Base-by-base conservation (phyloP, 2,329 filamentous ascomycete genomes). In the Pseudogymnoascus sp. region DNA sequence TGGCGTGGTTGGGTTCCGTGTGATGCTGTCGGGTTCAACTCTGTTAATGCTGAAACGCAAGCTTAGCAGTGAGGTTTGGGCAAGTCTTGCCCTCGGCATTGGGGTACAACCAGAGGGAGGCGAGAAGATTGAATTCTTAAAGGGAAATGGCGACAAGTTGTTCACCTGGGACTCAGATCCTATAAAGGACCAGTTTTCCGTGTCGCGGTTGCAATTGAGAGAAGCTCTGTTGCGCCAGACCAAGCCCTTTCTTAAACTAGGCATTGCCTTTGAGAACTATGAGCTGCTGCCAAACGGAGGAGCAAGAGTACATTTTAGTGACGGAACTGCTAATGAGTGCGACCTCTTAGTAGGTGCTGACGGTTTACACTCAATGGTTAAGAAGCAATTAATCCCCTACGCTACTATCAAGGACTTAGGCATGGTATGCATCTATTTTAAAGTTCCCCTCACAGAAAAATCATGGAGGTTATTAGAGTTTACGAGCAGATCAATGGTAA, bases 311-410 rank as follows among this genome's bases (percentile, higher is more conserved):
- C 31, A 63, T 34, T 64, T 64, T 28, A 44, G 21, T 34, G 50
- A 64, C 31, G 61, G 63, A 14, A 44, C 31, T 42, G 25, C 23
- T 8, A n/a, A 44, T 38, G 46, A 62, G 60, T 64, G 63, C 25
- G 63, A 64, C 25, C 82, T 97, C 0, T 82, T 97, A 1, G 86
- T 97, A 8, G 93, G 93, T 1, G 93, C 93, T 5, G 93, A 97
- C 69, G 93, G 93, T 14, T 90, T 91, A 37, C 96, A 96, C 75
- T 95, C 90, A 69, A 93, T 91, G 0, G 93, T 97, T 16, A 86
- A 93, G 31, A 37, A 42, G 7, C 70, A 71, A 44, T 62, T 72
- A 10, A 56, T 72, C 14, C 70, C 70, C 1, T 40, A 64, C n/a
- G 61, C 68, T 3, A 67, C 18, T 23, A 65, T 70, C 14, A 61